Percentiles rank a stretch among this genome's conserved stretches.
These are phyloP conservation scores for Aspergillus ostianus DNA, from an alignment of 495 filamentous ascomycete species.

Conservation along the genomic window DNA sequence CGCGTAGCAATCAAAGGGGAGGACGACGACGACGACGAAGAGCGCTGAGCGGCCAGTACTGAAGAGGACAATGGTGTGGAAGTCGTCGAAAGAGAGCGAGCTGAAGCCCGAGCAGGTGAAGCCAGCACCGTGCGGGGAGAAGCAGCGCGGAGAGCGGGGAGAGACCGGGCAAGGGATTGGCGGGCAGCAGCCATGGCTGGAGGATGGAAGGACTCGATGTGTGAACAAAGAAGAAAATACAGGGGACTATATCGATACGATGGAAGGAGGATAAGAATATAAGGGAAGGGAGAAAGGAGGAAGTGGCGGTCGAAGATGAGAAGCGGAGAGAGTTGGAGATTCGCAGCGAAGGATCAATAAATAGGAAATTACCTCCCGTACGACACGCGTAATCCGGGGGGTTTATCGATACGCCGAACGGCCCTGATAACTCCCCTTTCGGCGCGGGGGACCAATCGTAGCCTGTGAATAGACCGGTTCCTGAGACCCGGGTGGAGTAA, in stretches of 20 bases:
- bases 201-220: slow-evolving; percentile 4
- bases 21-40: slow-evolving; percentile 17
- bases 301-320: background rate
- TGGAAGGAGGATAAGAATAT: background rate
- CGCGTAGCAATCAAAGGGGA: slow-evolving; percentile 30
- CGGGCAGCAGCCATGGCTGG: slow-evolving; percentile 43
- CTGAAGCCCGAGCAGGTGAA: slow-evolving; percentile 24
- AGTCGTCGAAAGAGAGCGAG: slow-evolving; percentile 30
- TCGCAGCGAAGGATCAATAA: background rate
- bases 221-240: background rate
- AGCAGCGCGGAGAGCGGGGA: slow-evolving; percentile 45
- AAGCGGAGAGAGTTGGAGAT: background rate
- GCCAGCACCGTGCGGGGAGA: slow-evolving; percentile 42
- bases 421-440: background rate
- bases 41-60: slow-evolving; percentile 18
- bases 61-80: slow-evolving; percentile 21
- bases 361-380: background rate
- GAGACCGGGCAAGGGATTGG: slow-evolving; percentile 40
- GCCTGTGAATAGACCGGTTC: background rate
- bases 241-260: background rate
- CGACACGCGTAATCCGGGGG: background rate
- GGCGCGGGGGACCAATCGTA: background rate
- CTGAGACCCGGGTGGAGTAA: background rate
- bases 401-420: background rate
- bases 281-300: background rate